Evolutionary conservation across 2,329 filamentous ascomycete species (phyloP).

Genomic region (Trichoderma hamatum): DNA sequence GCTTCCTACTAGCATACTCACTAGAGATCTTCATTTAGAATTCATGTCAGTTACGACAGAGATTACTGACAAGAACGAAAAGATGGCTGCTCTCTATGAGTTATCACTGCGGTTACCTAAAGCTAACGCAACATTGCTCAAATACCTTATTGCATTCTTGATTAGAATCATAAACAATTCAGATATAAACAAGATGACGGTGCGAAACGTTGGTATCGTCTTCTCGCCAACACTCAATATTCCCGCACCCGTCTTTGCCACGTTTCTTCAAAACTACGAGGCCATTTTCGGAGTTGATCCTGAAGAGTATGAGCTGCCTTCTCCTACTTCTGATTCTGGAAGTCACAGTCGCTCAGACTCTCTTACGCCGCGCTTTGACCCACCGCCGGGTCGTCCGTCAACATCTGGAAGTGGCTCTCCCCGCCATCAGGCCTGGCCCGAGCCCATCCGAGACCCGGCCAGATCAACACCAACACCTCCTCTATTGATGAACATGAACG

Average conservation of each 20-base stretch:
- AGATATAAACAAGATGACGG: constrained; percentile 95
- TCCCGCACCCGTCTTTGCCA: constrained; percentile 88
- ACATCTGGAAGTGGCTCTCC: constrained; percentile 56
- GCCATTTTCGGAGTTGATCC: constrained; percentile 78
- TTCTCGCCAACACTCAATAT: constrained; percentile 98
- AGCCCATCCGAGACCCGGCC: constrained; percentile 36
- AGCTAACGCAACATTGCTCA: constrained; percentile 79
- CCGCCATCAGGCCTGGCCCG: constrained; percentile 50
- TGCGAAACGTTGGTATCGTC: constrained; percentile 95
- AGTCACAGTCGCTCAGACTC: constrained; percentile 38
- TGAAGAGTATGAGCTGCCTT: constrained; percentile 63
- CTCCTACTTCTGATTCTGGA: constrained; percentile 46
- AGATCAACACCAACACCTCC: constrained; percentile 56
- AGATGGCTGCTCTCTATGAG: constrained; percentile 73
- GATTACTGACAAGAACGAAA: constrained; percentile 72
- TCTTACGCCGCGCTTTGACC: constrained; percentile 39
- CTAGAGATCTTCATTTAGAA: constrained; percentile 84
- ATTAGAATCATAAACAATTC: constrained; percentile 91
- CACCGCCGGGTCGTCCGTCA: constrained; percentile 50
- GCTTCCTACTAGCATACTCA: constrained; percentile 87
- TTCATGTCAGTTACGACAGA: constrained; percentile 84
- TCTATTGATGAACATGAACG: constrained; percentile 39
- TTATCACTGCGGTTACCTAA: constrained; percentile 79
- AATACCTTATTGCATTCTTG: constrained; percentile 84
- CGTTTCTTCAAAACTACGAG: constrained; percentile 89